Evolutionary conservation across 2,329 filamentous ascomycete genomes (phyloP).

Genomic region (Pezicula neosporulosa): DNA sequence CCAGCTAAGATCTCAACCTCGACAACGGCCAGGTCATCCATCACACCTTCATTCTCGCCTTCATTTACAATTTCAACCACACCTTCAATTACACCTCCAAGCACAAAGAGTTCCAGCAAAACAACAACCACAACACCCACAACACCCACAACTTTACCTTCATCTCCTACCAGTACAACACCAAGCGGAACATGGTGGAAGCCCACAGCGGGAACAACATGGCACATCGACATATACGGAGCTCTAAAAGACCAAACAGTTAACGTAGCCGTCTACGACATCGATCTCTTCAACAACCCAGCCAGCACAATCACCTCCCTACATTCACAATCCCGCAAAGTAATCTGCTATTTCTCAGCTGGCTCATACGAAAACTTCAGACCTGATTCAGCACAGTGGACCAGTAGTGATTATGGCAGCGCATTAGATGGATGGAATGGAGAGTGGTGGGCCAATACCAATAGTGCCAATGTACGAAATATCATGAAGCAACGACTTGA

Average conservation of each 20-base stretch:
- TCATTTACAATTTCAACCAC: no score
- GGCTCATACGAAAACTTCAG: slow-evolving; percentile 64
- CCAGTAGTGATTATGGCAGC: slow-evolving; percentile 51
- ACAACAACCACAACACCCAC: no score
- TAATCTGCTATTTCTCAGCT: slow-evolving; percentile 73
- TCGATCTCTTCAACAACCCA: slow-evolving; percentile 54
- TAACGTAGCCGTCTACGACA: slow-evolving; percentile 36
- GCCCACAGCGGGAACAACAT: not conserved
- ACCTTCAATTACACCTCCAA: no score
- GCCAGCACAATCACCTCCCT: slow-evolving; percentile 40
- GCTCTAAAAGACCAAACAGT: not conserved
- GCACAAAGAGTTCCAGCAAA: no score
- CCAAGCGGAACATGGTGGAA: not conserved
- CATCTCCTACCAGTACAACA: not conserved
- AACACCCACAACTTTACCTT: no score
- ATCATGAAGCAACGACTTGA: slow-evolving; percentile 61
- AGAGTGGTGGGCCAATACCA: slow-evolving; percentile 62
- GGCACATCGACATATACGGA: not conserved
- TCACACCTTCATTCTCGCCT: no score
- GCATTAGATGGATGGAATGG: slow-evolving; percentile 58
- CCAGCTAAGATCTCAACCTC: no score
- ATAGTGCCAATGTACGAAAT: slow-evolving; percentile 48
- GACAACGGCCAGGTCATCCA: no score
- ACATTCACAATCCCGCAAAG: slow-evolving; percentile 48
- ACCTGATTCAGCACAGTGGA: slow-evolving; percentile 49